phyloP scores from a whole-genome alignment of 768 basidiomycete species.

The Naganishia antarctica region DNA sequence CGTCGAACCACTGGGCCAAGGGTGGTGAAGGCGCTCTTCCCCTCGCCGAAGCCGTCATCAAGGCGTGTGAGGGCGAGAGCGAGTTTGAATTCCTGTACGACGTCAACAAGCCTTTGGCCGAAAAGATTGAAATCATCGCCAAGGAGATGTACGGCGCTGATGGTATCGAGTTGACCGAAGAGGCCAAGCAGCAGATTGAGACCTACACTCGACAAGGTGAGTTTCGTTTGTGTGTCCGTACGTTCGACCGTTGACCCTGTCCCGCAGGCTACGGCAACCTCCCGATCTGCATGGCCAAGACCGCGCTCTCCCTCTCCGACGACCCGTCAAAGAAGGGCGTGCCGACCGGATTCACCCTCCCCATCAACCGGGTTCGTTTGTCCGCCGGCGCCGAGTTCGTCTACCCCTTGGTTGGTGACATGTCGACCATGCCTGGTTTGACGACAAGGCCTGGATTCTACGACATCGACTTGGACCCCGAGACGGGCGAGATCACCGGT shows the following conservation, averaged over 20 bases:
- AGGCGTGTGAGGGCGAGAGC: constrained; percentile 70
- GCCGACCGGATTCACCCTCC: constrained; percentile 85
- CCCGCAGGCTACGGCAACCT: constrained; percentile 36
- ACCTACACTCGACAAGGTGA: constrained; percentile 90
- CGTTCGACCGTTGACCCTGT: background rate
- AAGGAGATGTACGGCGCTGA: constrained; percentile 92
- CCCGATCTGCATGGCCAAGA: constrained; percentile 92
- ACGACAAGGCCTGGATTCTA: constrained; percentile 74
- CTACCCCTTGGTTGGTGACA: constrained; percentile 77
- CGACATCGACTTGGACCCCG: constrained; percentile 50
- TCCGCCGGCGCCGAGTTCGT: constrained; percentile 94
- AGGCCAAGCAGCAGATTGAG: constrained; percentile 77
- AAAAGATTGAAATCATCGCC: constrained; percentile 81
- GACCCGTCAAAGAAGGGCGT: constrained; percentile 86
- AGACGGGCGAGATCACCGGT: constrained; percentile 76
- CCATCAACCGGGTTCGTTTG: constrained; percentile 78
- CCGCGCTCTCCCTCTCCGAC: constrained; percentile 95
- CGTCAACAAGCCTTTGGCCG: constrained; percentile 70
- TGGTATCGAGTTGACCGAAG: constrained; percentile 77
- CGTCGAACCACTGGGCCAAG: constrained; percentile 96
- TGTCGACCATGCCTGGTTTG: constrained; percentile 97
- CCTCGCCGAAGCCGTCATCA: constrained; percentile 86
- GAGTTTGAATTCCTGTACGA: constrained; percentile 90
- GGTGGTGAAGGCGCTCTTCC: constrained; percentile 85
- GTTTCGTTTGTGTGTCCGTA: background rate